Base-by-base conservation (phyloP, 106 monocot species). In the Narthecium ossifragum region DNA sequence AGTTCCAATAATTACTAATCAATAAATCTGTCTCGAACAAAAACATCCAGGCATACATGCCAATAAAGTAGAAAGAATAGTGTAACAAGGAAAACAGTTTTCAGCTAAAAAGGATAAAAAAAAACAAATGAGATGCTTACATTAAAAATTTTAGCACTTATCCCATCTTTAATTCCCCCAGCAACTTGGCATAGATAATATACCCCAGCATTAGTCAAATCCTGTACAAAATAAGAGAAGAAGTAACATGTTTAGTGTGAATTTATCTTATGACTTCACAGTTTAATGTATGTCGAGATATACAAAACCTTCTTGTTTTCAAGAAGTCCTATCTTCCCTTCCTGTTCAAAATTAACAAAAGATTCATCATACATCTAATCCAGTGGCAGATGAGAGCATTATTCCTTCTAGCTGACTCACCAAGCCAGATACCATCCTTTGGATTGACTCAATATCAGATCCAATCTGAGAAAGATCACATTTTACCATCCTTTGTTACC, bases 101-200 rank as follows among this genome's bases (percentile, higher is more conserved):
- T n/a, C n/a, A n/a, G n/a, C n/a, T n/a, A n/a, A n/a, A n/a, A n/a
- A n/a, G n/a, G n/a, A 23, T 28, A 41, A 28, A 23, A 22, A 56
- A 34, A 46, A n/a, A n/a, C n/a, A n/a, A 12, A 30, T 5, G 18
- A 62, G 31, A 1, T 26, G 29, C 40, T 23, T 29, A 92, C 92
- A 86, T 86, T 65, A 73, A 83, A 71, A 59, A 78, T 75, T 51
- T 83, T 92, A 26, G 75, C 31, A 73, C 63, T 75, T n/a, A 83
- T 8, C 29, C 83, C 86, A 61, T 92, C 83, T 53, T 77, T 87
- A 57, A 87, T 69, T 29, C 80, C 80, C 22, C 92, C 92, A 56
- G 83, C 78, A 54, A 80, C 31, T 73, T 87, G 80, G 75, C 92
- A 92, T 9, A 92, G 78, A 63, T 92, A 87, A 66, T 63, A 77